A percentile compares a stretch with the other conserved stretches of the same genome.
phyloP scores from a whole-genome alignment of 2,329 filamentous ascomycete genomes.

The Trematosphaeria pertusa region DNA sequence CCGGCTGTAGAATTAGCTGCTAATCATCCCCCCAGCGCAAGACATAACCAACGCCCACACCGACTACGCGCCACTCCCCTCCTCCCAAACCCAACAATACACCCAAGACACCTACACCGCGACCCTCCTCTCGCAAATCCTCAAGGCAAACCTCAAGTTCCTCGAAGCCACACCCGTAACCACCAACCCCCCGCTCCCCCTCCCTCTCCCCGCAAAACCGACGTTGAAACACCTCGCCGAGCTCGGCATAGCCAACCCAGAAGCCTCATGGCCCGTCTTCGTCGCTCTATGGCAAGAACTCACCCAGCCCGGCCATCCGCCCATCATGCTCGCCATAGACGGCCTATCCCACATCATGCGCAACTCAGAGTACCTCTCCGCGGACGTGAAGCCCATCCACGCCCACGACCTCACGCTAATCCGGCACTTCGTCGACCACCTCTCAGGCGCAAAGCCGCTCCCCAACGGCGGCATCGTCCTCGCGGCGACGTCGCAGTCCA shows the following conservation, averaged over 20 bases:
- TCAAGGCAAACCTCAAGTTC: slow-evolving; percentile 72
- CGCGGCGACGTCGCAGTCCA: slow-evolving; percentile 75
- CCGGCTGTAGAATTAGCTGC: slow-evolving; percentile 3
- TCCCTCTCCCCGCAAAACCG: slow-evolving; percentile 64
- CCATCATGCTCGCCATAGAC: slow-evolving; percentile 78
- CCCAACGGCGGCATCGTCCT: slow-evolving; percentile 81
- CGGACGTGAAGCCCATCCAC: slow-evolving; percentile 77
- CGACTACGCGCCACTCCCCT: slow-evolving; percentile 75
- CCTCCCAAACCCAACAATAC: slow-evolving; percentile 64
- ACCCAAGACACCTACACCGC: slow-evolving; percentile 80
- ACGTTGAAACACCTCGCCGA: slow-evolving; percentile 73
- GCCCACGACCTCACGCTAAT: slow-evolving; percentile 83
- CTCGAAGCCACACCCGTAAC: slow-evolving; percentile 63
- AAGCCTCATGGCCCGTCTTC: slow-evolving; percentile 82
- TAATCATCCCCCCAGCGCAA: slow-evolving; percentile 65
- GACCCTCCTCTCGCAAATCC: slow-evolving; percentile 74
- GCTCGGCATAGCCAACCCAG: slow-evolving; percentile 74
- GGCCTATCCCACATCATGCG: slow-evolving; percentile 83
- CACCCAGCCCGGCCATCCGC: slow-evolving; percentile 62
- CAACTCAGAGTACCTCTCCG: slow-evolving; percentile 74
- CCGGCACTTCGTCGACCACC: slow-evolving; percentile 74
- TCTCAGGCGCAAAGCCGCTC: slow-evolving; percentile 58
- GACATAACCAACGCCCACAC: slow-evolving; percentile 82
- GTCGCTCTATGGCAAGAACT: slow-evolving; percentile 83
- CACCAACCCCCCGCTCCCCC: slow-evolving; percentile 64